A percentile compares a stretch with the other conserved stretches of the same genome.
Evolutionary conservation across 2,329 filamentous ascomycete species (phyloP).

Genomic region (Rhynchosporium graminicola): DNA sequence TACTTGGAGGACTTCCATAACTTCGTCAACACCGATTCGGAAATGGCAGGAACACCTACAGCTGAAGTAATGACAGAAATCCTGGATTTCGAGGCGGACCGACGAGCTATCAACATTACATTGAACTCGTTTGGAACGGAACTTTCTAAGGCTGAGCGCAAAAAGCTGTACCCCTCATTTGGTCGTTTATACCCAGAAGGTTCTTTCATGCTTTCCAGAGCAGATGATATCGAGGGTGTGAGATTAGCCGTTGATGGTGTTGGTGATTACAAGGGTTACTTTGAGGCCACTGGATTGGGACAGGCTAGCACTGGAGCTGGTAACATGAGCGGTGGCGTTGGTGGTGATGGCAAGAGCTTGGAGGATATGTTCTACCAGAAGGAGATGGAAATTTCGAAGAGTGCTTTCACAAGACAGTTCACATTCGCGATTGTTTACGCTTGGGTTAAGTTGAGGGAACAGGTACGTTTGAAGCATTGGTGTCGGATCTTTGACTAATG

Average conservation of each 20-base stretch:
- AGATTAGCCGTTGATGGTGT: slow-evolving; percentile 91
- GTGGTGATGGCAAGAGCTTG: slow-evolving; percentile 80
- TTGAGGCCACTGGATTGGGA: slow-evolving; percentile 83
- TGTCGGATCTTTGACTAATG: slow-evolving; percentile 38
- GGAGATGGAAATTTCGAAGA: slow-evolving; percentile 98
- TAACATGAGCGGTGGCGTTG: slow-evolving; percentile 81
- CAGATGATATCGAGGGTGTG: slow-evolving; percentile 93
- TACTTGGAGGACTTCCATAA: slow-evolving; percentile 97
- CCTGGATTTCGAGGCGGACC: slow-evolving; percentile 93
- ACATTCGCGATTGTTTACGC: slow-evolving; percentile 93
- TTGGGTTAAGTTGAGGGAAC: slow-evolving; percentile 96
- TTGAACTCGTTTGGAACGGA: slow-evolving; percentile 98
- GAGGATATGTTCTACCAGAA: slow-evolving; percentile 99
- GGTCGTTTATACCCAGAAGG: slow-evolving; percentile 92
- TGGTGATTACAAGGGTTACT: slow-evolving; percentile 91
- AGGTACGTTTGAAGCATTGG: slow-evolving; percentile 60
- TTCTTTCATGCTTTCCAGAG: slow-evolving; percentile 88
- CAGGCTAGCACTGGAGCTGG: slow-evolving; percentile 72
- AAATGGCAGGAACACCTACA: slow-evolving; percentile 85
- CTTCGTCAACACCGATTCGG: slow-evolving; percentile 87
- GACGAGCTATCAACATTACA: slow-evolving; percentile 97
- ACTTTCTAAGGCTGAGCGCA: slow-evolving; percentile 87
- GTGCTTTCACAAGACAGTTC: slow-evolving; percentile 94
- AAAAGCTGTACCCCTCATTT: slow-evolving; percentile 93
- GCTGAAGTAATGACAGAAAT: slow-evolving; percentile 95